phyloP scores from a whole-genome alignment of 768 basidiomycete genomes.

The Hemileccinum impolitum region DNA sequence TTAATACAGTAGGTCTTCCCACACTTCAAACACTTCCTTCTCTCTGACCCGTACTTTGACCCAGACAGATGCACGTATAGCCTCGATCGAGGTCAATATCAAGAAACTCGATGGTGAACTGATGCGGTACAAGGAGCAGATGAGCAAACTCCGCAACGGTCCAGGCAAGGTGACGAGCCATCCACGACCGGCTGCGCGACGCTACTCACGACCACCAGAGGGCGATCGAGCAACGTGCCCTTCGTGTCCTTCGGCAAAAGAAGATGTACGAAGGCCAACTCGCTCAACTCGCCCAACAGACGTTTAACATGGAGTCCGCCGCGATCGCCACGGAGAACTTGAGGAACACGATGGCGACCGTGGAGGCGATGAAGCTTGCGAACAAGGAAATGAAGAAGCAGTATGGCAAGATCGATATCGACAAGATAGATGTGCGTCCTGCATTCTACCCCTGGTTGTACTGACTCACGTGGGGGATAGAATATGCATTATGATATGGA shows the following conservation, averaged over 20 bases:
- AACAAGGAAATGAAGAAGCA: constrained; percentile 97
- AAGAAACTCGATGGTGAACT: constrained; percentile 96
- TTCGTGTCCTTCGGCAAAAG: constrained; percentile 92
- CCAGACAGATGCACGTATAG: constrained; percentile 84
- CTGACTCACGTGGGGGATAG: constrained; percentile 40
- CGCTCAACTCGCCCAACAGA: constrained; percentile 87
- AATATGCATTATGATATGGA: constrained; percentile 98
- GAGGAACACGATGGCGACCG: constrained; percentile 97
- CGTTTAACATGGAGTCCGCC: constrained; percentile 98
- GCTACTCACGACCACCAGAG: constrained; percentile 41
- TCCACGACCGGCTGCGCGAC: not conserved
- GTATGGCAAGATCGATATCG: constrained; percentile 95
- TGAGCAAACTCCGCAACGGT: constrained; percentile 88
- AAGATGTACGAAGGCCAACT: constrained; percentile 94
- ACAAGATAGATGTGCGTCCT: constrained; percentile 89
- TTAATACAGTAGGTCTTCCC: constrained; percentile 67
- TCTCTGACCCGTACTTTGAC: not conserved
- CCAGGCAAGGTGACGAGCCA: constrained; percentile 77
- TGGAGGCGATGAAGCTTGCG: constrained; percentile 92
- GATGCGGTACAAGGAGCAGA: constrained; percentile 88
- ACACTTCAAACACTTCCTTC: not conserved
- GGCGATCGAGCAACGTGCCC: constrained; percentile 92
- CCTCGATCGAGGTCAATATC: constrained; percentile 92
- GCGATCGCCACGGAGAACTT: constrained; percentile 96
- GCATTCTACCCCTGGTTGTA: not conserved